Base-by-base conservation (phyloP, 2,329 filamentous ascomycete species). In the Thielaviopsis populi region DNA sequence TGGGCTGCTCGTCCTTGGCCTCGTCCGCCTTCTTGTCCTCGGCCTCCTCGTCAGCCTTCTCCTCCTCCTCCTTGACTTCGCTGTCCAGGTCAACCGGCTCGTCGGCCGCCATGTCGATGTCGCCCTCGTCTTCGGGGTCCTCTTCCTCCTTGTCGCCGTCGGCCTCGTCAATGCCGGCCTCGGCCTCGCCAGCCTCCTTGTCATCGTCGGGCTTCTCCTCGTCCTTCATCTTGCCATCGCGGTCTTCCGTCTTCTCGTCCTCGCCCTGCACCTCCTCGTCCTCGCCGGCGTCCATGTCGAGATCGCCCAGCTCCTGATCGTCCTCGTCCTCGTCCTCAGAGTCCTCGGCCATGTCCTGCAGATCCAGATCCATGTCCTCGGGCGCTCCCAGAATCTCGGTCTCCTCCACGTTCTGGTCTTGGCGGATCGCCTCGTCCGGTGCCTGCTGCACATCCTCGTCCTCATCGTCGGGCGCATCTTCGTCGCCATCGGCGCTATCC, bases 331-430 rank as follows among this genome's bases (percentile, higher is more conserved):
- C n/a, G n/a, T n/a, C 64, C 48, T 62, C 63, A 11, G 56, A 41
- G 24, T 59, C 56, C 8, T 63, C 61, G 3, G 81, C 81, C 40
- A 83, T 81, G 33, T 88, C 86, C 68, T 92, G 87, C 63, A 94
- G 80, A 68, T 91, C 84, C 72, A 96, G 80, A 65, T 95, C 85
- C 79, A 96, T 87, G 68, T 96, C 89, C 50, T 96, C 91, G 0
- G 91, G 91, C 24, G 96, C 78, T 56, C 91, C 90, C 66, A 96
- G 78, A 1, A 86, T 85, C 66, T 95, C 85, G 69, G 90, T 86
- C 71, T 96, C 87, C 69, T 92, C 83, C 1, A 89, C 83, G 69
- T 92, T 86, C 61, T 90, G 86, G 66, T 91, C 83, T 69, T 85
- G 83, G 58, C 76, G 77, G 68, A 83, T 83, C 58, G 80, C 72